Evolutionary conservation across 2,329 filamentous ascomycete species (phyloP), one percentile per base, ranked within the genome.

Genomic region (Chrysoporthe deuterocubensis): DNA sequence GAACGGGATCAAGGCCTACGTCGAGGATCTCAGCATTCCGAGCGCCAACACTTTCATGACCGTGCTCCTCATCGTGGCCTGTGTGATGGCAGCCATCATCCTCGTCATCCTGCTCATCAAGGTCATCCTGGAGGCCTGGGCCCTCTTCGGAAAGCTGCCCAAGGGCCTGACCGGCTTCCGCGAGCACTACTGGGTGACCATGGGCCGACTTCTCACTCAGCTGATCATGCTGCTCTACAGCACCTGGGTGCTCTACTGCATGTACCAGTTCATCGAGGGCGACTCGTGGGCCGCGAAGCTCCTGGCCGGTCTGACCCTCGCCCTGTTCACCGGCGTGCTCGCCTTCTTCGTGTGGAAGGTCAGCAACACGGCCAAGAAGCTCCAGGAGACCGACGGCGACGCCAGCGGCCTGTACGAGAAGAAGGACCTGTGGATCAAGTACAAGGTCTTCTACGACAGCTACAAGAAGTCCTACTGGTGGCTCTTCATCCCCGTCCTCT

Each of bases 391-490:
- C 42, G 90, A 97, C 72, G 95, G 95, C 67, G 91, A 94, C 75
- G 80, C 86, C 0, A 84, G 85, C 18, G 87, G 83, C 14, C 85
- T 99, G 9, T 98, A 94, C 79, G 92, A 97, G 69, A 87, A 98
- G 81, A 96, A 96, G 83, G 87, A 91, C 68, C 90, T 91, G 52
- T 97, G 96, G 94, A 86, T 93, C 78, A 97, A 96, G 82, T 99
- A 99, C 85, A 96, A 92, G 75, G 85, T 97, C 70, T 98, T 99
- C 82, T 99, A 99, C 83, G 96, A 98, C 75, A 91, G 90, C 73
- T 98, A 97, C 85, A 94, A 93, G 82, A 93, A 92, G 79, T 89
- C 90, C 73, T 97, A 95, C 83, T 99, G 96, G 96, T 98, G 95
- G 95, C 81, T 97, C 34, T 98, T 99, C 76, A 86, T 98, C 16